Evolutionary conservation across 2,329 filamentous ascomycete genomes (phyloP).

Genomic region (Trichoderma pleuroti): DNA sequence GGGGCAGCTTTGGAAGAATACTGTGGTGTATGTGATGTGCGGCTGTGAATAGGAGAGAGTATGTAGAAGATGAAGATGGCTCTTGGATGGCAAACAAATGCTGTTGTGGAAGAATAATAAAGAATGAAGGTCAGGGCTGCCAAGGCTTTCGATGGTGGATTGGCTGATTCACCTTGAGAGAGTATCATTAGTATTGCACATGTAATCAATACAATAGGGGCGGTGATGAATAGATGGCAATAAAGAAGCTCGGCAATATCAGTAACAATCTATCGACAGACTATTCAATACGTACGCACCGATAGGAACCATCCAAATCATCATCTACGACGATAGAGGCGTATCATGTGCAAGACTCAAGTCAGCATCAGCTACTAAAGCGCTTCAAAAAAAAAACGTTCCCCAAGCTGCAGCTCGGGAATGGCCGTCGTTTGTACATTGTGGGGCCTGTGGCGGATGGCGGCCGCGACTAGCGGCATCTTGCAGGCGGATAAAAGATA

Average conservation of each 20-base stretch:
- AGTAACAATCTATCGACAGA: background rate
- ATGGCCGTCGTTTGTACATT: background rate
- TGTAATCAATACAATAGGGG: background rate
- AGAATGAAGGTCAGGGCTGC: background rate
- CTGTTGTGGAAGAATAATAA: background rate
- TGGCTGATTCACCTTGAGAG: background rate
- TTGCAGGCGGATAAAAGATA: slow-evolving; percentile 10
- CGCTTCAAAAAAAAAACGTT: background rate
- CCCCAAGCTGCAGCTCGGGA: slow-evolving; percentile 5
- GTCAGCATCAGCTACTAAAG: background rate
- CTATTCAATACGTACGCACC: background rate
- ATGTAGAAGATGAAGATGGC: background rate
- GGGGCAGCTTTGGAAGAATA: background rate
- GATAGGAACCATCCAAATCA: background rate
- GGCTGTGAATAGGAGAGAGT: background rate
- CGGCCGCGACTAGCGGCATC: slow-evolving; percentile 13
- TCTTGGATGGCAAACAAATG: background rate
- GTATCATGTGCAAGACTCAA: background rate
- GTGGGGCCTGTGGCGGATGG: slow-evolving; percentile 9
- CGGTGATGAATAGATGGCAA: background rate
- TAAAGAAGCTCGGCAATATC: background rate
- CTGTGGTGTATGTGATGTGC: background rate
- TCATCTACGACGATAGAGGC: background rate
- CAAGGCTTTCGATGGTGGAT: background rate
- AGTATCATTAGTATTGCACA: background rate